A percentile compares a stretch with the other conserved stretches of the same genome.
These are phyloP conservation scores for Astrephomene gubernaculifera DNA, from an alignment of 139 green algal species.

Conservation along the genomic window DNA sequence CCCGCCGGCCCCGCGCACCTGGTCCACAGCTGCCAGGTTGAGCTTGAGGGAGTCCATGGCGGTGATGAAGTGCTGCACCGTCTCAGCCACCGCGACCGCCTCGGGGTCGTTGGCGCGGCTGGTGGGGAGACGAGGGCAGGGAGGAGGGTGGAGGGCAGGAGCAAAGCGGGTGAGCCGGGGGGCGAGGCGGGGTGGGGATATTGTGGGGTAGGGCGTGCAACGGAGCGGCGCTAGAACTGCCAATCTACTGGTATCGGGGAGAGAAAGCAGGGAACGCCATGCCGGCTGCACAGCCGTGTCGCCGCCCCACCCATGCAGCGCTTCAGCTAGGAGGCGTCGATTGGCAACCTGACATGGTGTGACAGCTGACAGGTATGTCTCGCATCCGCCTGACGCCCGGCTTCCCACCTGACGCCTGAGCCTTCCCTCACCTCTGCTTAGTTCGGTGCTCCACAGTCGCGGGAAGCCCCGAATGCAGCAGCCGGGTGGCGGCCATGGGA, in stretches of 20 bases:
- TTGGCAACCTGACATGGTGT: no score
- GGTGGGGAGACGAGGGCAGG: background rate
- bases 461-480: conserved; percentile 87
- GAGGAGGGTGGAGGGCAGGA: background rate
- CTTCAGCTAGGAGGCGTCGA: no score
- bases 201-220: no score
- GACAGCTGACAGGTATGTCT: no score
- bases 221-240: no score
- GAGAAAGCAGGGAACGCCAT: no score
- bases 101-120: conserved; percentile 42
- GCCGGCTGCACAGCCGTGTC: no score
- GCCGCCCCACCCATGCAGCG: no score
- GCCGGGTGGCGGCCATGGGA: conserved; percentile 84
- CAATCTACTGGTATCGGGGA: no score
- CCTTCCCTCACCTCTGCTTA: conserved; percentile 40
- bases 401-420: no score
- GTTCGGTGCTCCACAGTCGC: conserved; percentile 87
- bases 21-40: conserved; percentile 93
- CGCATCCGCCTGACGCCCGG: background rate
- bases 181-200: no score
- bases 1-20: conserved; percentile 60
- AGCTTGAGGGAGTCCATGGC: conserved; percentile 94
- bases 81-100: conserved; percentile 79
- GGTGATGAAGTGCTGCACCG: conserved; percentile 95
- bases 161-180: no score